Percentiles rank a stretch among this genome's conserved stretches.
Conservation (phyloP, 2,329 filamentous ascomycete species). For the Arthroderma uncinatum region DNA sequence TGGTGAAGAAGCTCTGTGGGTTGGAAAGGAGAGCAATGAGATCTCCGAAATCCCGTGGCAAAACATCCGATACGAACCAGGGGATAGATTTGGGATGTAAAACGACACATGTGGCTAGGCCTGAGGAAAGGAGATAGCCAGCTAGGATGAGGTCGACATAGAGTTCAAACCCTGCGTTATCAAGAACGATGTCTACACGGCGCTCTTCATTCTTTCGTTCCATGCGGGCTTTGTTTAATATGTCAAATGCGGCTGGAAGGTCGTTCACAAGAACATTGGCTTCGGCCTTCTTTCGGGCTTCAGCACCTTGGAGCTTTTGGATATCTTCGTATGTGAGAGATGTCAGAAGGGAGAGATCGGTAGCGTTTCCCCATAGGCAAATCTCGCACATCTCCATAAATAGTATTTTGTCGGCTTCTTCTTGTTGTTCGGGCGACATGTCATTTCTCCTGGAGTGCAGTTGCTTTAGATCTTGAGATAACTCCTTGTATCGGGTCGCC, state of each 20-base stretch:
- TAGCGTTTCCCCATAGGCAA: constrained; percentile 94
- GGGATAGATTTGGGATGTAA: constrained; percentile 91
- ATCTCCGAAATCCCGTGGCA: constrained; percentile 74
- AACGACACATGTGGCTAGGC: constrained; percentile 74
- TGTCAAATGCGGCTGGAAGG: constrained; percentile 58
- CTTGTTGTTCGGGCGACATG: constrained; percentile 36
- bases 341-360: constrained; percentile 81
- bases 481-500: constrained; percentile 63
- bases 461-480: constrained; percentile 56
- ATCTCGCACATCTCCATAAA: constrained; percentile 94
- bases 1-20: constrained; percentile 67
- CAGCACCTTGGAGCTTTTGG: constrained; percentile 83
- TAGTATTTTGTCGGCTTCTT: constrained; percentile 61
- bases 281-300: constrained; percentile 75
- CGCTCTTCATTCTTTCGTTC: constrained; percentile 52
- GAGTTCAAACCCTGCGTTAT: constrained; percentile 95
- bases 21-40: constrained; percentile 69
- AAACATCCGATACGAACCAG: constrained; percentile 95
- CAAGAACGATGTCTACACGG: constrained; percentile 84
- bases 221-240: constrained; percentile 54
- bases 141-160: constrained; percentile 90
- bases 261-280: constrained; percentile 90
- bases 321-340: constrained; percentile 90
- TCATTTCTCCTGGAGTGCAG: constrained; percentile 24
- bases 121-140: constrained; percentile 74